A percentile compares a stretch with the other conserved stretches of the same genome.
Evolutionary conservation across 805 yeast species (phyloP).

Genomic region (Danielozyma ontarioensis): DNA sequence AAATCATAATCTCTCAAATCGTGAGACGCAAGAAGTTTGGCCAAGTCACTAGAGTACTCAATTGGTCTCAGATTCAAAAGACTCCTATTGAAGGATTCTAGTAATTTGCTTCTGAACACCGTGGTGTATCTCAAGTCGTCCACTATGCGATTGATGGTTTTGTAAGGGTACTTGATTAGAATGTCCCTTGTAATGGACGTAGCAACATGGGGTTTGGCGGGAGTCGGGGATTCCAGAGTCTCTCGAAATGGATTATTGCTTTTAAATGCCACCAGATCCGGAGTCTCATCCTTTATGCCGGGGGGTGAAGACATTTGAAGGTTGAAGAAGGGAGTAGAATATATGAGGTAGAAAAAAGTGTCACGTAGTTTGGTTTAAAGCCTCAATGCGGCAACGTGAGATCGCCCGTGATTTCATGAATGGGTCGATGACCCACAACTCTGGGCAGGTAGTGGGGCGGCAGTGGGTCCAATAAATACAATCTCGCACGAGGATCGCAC

Average conservation of each 20-base stretch:
- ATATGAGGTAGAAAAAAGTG: no score
- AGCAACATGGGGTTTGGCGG: conserved; percentile 8
- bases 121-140: conserved; percentile 47
- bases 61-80: conserved; percentile 29
- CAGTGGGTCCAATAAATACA: no score
- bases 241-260: background rate
- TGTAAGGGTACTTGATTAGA: conserved; percentile 33
- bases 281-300: no score
- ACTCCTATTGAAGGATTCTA: conserved; percentile 12
- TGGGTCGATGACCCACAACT: no score
- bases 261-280: no score
- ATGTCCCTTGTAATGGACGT: conserved; percentile 8
- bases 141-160: conserved; percentile 61
- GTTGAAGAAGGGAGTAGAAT: no score
- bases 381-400: no score
- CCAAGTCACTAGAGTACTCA: conserved; percentile 25
- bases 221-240: conserved; percentile 1
- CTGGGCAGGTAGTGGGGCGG: no score
- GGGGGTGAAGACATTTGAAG: no score
- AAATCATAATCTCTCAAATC: conserved; percentile 12
- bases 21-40: conserved; percentile 9
- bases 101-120: conserved; percentile 6
- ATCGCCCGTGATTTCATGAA: no score
- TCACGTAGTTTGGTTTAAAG: no score
- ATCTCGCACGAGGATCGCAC: no score